Evolutionary conservation across 805 yeast species (phyloP).

Genomic region (Wickerhamomyces sydowiorum): DNA sequence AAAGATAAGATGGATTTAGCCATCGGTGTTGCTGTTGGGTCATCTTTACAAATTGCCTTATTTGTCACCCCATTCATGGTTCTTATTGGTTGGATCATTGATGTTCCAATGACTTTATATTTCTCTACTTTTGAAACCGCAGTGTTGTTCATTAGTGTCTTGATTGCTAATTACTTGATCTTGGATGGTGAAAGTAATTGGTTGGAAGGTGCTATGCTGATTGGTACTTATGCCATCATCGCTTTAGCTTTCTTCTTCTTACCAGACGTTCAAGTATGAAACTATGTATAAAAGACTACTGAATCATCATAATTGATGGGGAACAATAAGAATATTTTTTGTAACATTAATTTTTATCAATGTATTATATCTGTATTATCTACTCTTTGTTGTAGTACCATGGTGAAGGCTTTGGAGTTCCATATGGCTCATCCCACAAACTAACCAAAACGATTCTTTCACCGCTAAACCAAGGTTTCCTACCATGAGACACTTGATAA

Average conservation of each 20-base stretch:
- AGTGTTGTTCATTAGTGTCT: constrained; percentile 82
- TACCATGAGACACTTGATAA: no score
- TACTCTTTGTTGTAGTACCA: neutral
- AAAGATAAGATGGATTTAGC: constrained; percentile 98
- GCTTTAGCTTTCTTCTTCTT: constrained; percentile 88
- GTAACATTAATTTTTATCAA: neutral
- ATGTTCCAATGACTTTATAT: constrained; percentile 87
- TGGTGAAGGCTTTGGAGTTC: neutral
- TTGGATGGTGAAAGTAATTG: constrained; percentile 95
- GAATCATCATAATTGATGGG: no score
- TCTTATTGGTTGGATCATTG: constrained; percentile 85
- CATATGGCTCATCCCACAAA: no score
- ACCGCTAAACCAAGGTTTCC: no score
- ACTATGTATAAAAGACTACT: no score
- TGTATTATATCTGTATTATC: neutral
- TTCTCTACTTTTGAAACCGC: constrained; percentile 94
- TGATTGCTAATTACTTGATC: constrained; percentile 79
- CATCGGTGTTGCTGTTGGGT: constrained; percentile 93
- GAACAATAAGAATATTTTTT: no score
- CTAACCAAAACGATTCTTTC: no score
- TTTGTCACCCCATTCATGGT: constrained; percentile 96
- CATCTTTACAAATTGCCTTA: constrained; percentile 90
- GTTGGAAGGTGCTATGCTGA: constrained; percentile 92
- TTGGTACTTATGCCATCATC: constrained; percentile 79
- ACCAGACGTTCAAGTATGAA: constrained; percentile 45